These are phyloP conservation scores for Aspergillus sojae DNA, from an alignment of 2,329 filamentous ascomycete species.

Conservation along the genomic window DNA sequence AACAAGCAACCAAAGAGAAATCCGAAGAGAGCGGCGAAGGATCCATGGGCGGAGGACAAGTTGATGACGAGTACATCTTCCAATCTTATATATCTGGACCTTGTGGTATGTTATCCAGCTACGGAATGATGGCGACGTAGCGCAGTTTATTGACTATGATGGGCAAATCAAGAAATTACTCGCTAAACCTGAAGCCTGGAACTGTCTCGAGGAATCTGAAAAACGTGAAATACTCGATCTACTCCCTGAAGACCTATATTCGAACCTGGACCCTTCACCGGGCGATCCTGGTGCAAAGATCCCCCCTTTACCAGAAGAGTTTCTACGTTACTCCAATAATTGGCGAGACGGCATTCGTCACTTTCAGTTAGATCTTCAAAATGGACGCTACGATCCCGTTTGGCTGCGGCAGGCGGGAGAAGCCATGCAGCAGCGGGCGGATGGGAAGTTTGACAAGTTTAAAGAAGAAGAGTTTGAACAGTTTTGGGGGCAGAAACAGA, in stretches of 20 bases:
- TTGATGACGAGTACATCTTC: constrained; percentile 44
- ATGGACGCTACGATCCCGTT: constrained; percentile 58
- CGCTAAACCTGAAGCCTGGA: constrained; percentile 44
- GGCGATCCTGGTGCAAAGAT: constrained; percentile 37
- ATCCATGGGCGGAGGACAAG: constrained; percentile 42
- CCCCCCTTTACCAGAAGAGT: constrained; percentile 41
- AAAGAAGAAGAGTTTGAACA: constrained; percentile 58
- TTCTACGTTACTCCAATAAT: constrained; percentile 49
- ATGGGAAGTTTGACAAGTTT: constrained; percentile 60
- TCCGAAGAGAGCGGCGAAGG: constrained; percentile 35
- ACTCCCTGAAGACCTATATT: constrained; percentile 47
- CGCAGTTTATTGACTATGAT: not conserved
- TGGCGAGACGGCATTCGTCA: constrained; percentile 57
- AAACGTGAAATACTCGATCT: constrained; percentile 43
- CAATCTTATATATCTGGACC: constrained; percentile 37
- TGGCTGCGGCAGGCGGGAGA: constrained; percentile 59
- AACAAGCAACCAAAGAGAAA: constrained; percentile 33
- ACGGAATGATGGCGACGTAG: not conserved
- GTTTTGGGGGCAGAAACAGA: constrained; percentile 61
- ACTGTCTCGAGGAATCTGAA: constrained; percentile 44
- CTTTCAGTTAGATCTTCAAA: constrained; percentile 58
- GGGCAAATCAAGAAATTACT: constrained; percentile 40
- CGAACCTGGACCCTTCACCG: constrained; percentile 29
- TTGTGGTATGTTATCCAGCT: constrained; percentile 37
- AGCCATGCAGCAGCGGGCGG: constrained; percentile 55